Evolutionary conservation across 1,284 basidiomycete species (phyloP).

Genomic region (Rhodotorula sp.): DNA sequence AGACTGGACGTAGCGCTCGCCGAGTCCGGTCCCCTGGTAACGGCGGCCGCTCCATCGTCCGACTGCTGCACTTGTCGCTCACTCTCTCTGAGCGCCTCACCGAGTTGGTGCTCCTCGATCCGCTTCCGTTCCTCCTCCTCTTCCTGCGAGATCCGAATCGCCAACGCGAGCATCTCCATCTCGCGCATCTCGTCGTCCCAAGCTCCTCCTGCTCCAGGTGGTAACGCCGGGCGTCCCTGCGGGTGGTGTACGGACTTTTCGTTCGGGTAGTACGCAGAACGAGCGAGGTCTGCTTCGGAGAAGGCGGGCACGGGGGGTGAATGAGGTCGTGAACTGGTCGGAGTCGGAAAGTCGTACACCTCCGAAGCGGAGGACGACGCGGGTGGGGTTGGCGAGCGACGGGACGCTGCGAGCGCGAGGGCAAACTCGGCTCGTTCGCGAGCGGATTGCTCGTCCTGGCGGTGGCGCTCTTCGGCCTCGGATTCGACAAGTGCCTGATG

Average conservation of each 20-base stretch:
- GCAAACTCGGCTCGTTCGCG: slow-evolving; percentile 19
- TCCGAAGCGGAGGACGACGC: background rate
- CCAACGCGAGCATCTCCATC: slow-evolving; percentile 35
- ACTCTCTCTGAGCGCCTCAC: slow-evolving; percentile 8
- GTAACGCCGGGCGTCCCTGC: slow-evolving; percentile 12
- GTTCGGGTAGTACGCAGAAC: slow-evolving; percentile 2
- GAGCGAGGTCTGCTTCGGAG: slow-evolving; percentile 8
- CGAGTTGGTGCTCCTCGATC: slow-evolving; percentile 4
- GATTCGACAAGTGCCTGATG: slow-evolving; percentile 3
- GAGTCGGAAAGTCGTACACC: background rate
- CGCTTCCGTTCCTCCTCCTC: slow-evolving; percentile 26
- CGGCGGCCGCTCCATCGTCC: background rate
- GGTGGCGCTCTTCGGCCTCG: slow-evolving; percentile 1
- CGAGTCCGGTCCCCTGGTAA: background rate
- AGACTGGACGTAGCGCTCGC: background rate
- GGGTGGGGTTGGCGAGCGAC: background rate
- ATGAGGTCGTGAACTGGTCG: background rate
- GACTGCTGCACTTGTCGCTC: background rate
- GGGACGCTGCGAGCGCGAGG: background rate
- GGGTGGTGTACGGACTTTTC: slow-evolving; percentile 21
- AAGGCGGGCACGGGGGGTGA: slow-evolving; percentile 4
- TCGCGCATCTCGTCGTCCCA: slow-evolving; percentile 28
- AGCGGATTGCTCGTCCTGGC: background rate
- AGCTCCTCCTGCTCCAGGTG: slow-evolving; percentile 24
- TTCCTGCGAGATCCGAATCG: slow-evolving; percentile 34